Percentiles rank a stretch among this genome's conserved stretches.
These are phyloP conservation scores for Lanmaoa rubissima DNA, from an alignment of 768 basidiomycete species.

Conservation along the genomic window DNA sequence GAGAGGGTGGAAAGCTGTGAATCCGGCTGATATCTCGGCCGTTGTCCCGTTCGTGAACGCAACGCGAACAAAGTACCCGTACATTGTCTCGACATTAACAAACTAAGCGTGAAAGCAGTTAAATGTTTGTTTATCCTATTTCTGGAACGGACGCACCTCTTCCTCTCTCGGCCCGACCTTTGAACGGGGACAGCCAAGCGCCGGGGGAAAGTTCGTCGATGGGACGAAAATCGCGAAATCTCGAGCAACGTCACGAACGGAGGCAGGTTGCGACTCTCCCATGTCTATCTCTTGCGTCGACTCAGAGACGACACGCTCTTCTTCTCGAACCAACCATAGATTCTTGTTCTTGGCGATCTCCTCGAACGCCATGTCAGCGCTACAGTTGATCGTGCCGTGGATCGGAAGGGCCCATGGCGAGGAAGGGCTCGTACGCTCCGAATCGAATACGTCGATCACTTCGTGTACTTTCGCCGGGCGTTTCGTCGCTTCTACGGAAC, in stretches of 20 bases:
- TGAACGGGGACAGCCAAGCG: constrained; percentile 1
- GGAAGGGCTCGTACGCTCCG: background rate
- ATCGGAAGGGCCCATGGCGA: background rate
- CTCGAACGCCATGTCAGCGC: background rate
- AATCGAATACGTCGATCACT: background rate
- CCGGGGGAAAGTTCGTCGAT: constrained; percentile 15
- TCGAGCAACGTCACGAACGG: background rate
- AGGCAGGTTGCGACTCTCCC: background rate
- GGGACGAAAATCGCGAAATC: constrained; percentile 15
- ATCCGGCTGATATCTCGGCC: background rate
- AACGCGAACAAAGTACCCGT: background rate
- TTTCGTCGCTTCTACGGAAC: constrained; percentile 1
- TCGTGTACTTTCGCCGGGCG: background rate
- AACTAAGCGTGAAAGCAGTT: background rate
- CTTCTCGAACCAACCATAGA: constrained; percentile 11
- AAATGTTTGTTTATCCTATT: background rate
- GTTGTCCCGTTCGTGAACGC: background rate
- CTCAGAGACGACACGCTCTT: constrained; percentile 15
- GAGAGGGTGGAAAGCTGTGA: background rate
- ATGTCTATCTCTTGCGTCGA: constrained; percentile 1
- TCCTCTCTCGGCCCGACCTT: background rate
- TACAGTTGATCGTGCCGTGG: background rate
- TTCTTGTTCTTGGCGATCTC: constrained; percentile 1
- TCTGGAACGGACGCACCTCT: background rate
- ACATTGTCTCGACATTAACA: background rate